phyloP scores from a whole-genome alignment of 192 early-diverging fungal species.

The Coemansia biformis region DNA sequence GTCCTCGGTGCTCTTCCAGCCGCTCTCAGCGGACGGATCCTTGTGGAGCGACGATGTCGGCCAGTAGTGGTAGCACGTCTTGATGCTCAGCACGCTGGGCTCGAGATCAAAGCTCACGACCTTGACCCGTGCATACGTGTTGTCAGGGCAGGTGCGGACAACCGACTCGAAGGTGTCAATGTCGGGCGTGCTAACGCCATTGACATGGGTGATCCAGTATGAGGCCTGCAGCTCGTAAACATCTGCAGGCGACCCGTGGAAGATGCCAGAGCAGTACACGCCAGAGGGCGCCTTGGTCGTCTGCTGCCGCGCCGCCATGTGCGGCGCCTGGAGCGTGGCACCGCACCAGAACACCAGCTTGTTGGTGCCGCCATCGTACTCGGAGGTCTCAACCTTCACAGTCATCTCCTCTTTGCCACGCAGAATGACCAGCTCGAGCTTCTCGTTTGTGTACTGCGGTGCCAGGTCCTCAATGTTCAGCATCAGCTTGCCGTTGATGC shows the following conservation, averaged over 20 bases:
- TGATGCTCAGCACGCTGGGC: slow-evolving; percentile 61
- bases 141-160: slow-evolving; percentile 53
- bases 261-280: slow-evolving; percentile 59
- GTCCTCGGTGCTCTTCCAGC: too few relatives aligned
- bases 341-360: slow-evolving; percentile 82
- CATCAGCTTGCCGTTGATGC: slow-evolving; percentile 59
- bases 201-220: slow-evolving; percentile 65
- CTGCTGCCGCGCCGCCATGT: slow-evolving; percentile 65
- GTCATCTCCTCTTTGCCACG: slow-evolving; percentile 66
- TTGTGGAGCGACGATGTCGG: slow-evolving; percentile 55
- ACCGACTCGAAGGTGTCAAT: slow-evolving; percentile 59
- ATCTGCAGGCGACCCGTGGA: slow-evolving; percentile 61
- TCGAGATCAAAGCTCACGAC: slow-evolving; percentile 30
- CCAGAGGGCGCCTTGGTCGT: slow-evolving; percentile 58
- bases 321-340: slow-evolving; percentile 67
- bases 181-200: slow-evolving; percentile 54
- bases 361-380: slow-evolving; percentile 54
- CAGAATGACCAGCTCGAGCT: slow-evolving; percentile 56
- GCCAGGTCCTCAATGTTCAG: slow-evolving; percentile 59
- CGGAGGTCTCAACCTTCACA: slow-evolving; percentile 61
- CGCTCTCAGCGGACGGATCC: slow-evolving; percentile 39
- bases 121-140: slow-evolving; percentile 46
- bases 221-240: slow-evolving; percentile 55
- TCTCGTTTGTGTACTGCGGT: slow-evolving; percentile 51
- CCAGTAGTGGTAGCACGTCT: slow-evolving; percentile 71